phyloP scores from a whole-genome alignment of 768 basidiomycete species.

The Tephrocybe sp. region DNA sequence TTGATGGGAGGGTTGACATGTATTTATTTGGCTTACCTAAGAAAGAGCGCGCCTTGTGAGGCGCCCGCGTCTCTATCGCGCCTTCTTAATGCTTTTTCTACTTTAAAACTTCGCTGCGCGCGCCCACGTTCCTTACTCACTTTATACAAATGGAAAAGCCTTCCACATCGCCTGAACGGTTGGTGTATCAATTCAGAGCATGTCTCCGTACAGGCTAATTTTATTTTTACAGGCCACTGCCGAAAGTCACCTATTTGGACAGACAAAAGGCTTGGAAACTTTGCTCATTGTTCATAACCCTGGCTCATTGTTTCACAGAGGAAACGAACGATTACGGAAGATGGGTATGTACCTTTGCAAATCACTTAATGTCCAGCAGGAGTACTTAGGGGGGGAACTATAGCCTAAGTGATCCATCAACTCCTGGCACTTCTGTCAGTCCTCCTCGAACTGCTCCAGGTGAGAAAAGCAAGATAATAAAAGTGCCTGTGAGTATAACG shows the following conservation, averaged over 20 bases:
- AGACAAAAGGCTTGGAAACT: slow-evolving; percentile 29
- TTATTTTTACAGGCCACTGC: slow-evolving; percentile 13
- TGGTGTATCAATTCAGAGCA: neutral
- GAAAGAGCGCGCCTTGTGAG: no score
- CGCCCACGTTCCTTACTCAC: slow-evolving; percentile 13
- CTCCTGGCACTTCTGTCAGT: slow-evolving; percentile 1
- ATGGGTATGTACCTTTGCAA: slow-evolving; percentile 13
- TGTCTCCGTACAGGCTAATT: neutral
- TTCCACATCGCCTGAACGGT: slow-evolving; percentile 18
- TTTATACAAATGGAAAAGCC: slow-evolving; percentile 12
- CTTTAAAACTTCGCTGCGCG: neutral
- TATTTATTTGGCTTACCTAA: no score
- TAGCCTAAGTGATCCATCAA: slow-evolving; percentile 10
- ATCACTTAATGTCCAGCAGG: neutral
- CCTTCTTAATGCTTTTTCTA: neutral
- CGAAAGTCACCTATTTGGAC: slow-evolving; percentile 31
- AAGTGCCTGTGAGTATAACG: slow-evolving; percentile 6
- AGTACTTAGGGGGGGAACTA: slow-evolving; percentile 1
- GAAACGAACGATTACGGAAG: slow-evolving; percentile 21
- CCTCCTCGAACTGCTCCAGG: neutral
- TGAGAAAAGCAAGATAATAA: neutral
- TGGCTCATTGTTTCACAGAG: slow-evolving; percentile 19
- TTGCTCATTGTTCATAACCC: slow-evolving; percentile 1
- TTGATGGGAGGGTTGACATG: no score
- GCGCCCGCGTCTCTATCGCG: no score